These are phyloP conservation scores for Capsicum baccatum DNA, from an alignment of 257 asterid species.

Conservation along the genomic window DNA sequence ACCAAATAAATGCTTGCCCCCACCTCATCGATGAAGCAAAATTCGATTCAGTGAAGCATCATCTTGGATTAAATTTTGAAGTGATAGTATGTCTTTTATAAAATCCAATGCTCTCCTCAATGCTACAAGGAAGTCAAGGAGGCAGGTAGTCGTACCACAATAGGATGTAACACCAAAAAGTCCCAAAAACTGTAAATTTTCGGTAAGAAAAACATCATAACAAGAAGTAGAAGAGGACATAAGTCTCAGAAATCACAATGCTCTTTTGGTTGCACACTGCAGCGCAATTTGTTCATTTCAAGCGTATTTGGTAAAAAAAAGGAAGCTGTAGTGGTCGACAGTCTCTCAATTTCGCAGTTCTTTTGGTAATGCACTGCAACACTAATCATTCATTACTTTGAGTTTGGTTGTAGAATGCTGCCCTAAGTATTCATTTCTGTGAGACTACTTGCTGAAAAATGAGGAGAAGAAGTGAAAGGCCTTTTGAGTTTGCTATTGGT, in stretches of 20 bases:
- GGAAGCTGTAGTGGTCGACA: not conserved
- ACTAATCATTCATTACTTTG: conserved; percentile 1
- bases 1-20: conserved; percentile 11
- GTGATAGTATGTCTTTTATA: not conserved
- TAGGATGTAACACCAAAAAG: not conserved
- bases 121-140: not conserved
- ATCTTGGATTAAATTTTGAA: not conserved
- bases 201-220: conserved; percentile 2
- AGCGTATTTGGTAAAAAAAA: not conserved
- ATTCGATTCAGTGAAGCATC: not conserved
- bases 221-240: not conserved
- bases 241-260: not conserved
- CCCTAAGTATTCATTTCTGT: not conserved
- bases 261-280: conserved; percentile 18
- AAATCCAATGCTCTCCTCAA: not conserved
- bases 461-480: conserved; percentile 2
- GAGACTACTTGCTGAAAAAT: not conserved
- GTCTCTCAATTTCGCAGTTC: conserved; percentile 4
- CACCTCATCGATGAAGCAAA: not conserved
- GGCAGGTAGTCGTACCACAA: conserved; percentile 25
- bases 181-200: not conserved
- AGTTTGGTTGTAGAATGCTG: not conserved
- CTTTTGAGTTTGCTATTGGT: conserved; percentile 4
- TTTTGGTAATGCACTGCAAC: not conserved
- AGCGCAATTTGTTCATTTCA: not conserved